Percentiles rank a stretch among this genome's conserved stretches.
Conservation (phyloP, 306 rosid species). For the Cucumis sativus region DNA sequence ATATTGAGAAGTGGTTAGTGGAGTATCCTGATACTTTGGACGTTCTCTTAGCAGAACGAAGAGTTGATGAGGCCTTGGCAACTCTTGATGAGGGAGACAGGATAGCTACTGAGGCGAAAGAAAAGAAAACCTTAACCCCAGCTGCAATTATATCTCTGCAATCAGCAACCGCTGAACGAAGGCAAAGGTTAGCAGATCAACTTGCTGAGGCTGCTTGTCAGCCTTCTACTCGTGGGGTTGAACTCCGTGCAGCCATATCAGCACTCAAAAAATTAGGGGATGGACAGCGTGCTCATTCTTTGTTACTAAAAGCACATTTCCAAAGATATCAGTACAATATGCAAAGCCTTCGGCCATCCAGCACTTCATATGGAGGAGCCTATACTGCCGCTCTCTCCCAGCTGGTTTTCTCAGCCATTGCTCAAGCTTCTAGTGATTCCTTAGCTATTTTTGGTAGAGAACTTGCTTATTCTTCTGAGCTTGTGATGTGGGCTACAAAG, state of each 20-base stretch:
- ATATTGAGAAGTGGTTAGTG: slow-evolving; percentile 72
- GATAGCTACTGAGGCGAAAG: slow-evolving; percentile 61
- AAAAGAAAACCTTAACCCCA: slow-evolving; percentile 46
- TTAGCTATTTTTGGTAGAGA: slow-evolving; percentile 76
- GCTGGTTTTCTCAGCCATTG: slow-evolving; percentile 88
- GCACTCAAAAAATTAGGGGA: slow-evolving; percentile 95
- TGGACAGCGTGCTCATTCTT: slow-evolving; percentile 85
- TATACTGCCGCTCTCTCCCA: slow-evolving; percentile 98
- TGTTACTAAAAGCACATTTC: slow-evolving; percentile 76
- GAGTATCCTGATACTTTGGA: slow-evolving; percentile 95
- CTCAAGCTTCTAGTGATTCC: slow-evolving; percentile 92
- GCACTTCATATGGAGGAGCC: slow-evolving; percentile 96
- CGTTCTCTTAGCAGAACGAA: slow-evolving; percentile 87
- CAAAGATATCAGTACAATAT: slow-evolving; percentile 81
- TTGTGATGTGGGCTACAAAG: slow-evolving; percentile 94
- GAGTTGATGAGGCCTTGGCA: slow-evolving; percentile 81
- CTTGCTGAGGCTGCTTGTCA: slow-evolving; percentile 99
- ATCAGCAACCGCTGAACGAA: slow-evolving; percentile 51
- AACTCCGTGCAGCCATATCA: slow-evolving; percentile 80
- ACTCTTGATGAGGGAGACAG: slow-evolving; percentile 87
- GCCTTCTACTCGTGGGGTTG: slow-evolving; percentile 89
- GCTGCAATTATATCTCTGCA: slow-evolving; percentile 47
- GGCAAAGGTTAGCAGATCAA: slow-evolving; percentile 88
- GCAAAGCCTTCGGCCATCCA: slow-evolving; percentile 94
- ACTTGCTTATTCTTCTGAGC: slow-evolving; percentile 79